A percentile compares a stretch with the other conserved stretches of the same genome.
These are phyloP conservation scores for Suhomyces tanzawaensis DNA, from an alignment of 805 yeast species.

Conservation along the genomic window DNA sequence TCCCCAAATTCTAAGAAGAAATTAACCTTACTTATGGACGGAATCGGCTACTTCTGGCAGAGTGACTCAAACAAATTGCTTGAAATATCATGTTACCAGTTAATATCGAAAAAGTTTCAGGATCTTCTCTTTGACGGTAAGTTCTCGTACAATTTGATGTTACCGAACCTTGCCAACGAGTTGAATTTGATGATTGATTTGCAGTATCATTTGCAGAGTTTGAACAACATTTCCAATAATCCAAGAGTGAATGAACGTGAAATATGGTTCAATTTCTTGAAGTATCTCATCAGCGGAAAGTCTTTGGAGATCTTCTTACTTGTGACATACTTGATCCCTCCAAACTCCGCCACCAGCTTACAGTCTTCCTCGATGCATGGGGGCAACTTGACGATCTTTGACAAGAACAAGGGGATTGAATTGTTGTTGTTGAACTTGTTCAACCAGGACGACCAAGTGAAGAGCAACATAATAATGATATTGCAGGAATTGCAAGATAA, in stretches of 20 bases:
- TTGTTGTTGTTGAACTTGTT: constrained; percentile 39
- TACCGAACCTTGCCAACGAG: constrained; percentile 40
- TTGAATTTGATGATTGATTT: constrained; percentile 41
- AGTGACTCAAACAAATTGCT: constrained; percentile 40
- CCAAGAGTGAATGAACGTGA: constrained; percentile 28
- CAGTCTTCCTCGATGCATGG: constrained; percentile 38
- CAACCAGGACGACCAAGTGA: constrained; percentile 39
- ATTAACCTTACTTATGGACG: constrained; percentile 33
- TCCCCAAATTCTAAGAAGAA: constrained; percentile 9
- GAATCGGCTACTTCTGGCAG: constrained; percentile 44
- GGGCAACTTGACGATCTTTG: constrained; percentile 40
- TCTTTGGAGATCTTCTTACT: constrained; percentile 39
- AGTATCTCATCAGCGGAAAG: constrained; percentile 41
- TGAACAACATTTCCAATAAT: constrained; percentile 20
- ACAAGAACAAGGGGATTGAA: constrained; percentile 45
- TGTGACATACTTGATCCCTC: constrained; percentile 41
- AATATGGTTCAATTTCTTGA: constrained; percentile 43
- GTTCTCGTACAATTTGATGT: constrained; percentile 30
- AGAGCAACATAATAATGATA: constrained; percentile 40
- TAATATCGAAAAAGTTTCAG: constrained; percentile 35
- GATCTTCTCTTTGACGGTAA: constrained; percentile 28
- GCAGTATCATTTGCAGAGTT: constrained; percentile 40
- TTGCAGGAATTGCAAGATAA: constrained; percentile 43
- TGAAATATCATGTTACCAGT: constrained; percentile 42
- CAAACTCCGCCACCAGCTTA: constrained; percentile 36